Evolutionary conservation across 768 basidiomycete genomes (phyloP).

Genomic region (Pisolithus microcarpus): DNA sequence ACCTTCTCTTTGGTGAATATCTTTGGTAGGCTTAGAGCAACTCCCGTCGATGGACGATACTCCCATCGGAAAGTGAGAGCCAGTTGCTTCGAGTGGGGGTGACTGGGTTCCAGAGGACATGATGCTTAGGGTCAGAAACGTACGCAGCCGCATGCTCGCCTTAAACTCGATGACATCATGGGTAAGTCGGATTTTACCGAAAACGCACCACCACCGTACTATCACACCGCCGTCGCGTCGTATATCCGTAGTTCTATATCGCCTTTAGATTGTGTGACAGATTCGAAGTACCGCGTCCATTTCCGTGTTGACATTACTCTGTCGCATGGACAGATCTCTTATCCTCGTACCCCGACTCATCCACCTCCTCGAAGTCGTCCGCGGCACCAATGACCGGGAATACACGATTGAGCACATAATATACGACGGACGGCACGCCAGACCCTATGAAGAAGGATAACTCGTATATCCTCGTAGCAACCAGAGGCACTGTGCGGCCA

Average conservation of each 20-base stretch:
- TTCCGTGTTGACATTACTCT: background rate
- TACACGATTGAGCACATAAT: slow-evolving; percentile 49
- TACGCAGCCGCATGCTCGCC: background rate
- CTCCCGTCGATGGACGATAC: slow-evolving; percentile 36
- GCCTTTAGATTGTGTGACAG: background rate
- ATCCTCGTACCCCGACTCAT: slow-evolving; percentile 33
- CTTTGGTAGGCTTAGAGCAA: slow-evolving; percentile 31
- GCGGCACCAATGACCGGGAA: slow-evolving; percentile 53
- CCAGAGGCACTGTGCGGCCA: slow-evolving; percentile 54
- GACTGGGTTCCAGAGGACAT: slow-evolving; percentile 41
- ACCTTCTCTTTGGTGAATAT: slow-evolving; percentile 42
- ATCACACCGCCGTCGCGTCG: too few relatives aligned
- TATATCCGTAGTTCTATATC: too few relatives aligned
- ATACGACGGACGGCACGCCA: slow-evolving; percentile 57
- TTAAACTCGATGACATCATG: slow-evolving; percentile 21
- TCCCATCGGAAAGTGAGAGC: slow-evolving; percentile 41
- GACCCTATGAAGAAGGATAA: slow-evolving; percentile 86
- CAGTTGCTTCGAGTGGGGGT: slow-evolving; percentile 47
- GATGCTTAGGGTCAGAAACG: background rate
- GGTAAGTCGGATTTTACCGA: slow-evolving; percentile 14
- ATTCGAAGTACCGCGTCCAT: background rate
- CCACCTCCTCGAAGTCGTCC: slow-evolving; percentile 47
- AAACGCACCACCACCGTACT: background rate
- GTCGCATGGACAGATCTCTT: background rate
- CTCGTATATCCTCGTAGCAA: slow-evolving; percentile 66